Evolutionary conservation across 2,329 filamentous ascomycete genomes (phyloP), one percentile per base, ranked within the genome.

Genomic region (Sclerotiophoma versabilis): DNA sequence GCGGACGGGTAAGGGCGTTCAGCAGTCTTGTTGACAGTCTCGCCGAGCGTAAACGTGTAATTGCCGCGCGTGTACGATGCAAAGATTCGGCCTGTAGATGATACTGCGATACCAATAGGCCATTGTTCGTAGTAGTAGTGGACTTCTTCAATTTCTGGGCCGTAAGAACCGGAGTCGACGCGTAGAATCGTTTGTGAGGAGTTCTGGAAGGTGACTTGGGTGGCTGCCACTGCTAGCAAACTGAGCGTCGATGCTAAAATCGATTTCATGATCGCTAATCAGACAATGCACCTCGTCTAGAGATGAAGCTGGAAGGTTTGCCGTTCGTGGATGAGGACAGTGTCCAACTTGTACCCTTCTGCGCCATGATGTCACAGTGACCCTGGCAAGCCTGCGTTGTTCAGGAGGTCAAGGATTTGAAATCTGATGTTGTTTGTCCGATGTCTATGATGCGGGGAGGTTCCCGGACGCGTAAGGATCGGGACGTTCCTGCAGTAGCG

Each of bases 41-140:
- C 79, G 5, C 79, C 79, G 3, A 82, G 71, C 0, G 79, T 83
- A 61, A 79, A 82, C 8, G 66, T 59, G 57, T 81, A 79, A 22
- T 66, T 64, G 11, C 79, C 80, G 7, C 80, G 75, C 3, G 79
- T 81, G 61, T 81, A 82, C 54, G 79, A 80, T 19, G 77, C 79
- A 58, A 83, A 83, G 57, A 77, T 78, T 30, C 80, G 76, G 4
- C 81, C 80, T 1, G 71, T 76, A 0, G 74, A 73, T 3, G 81
- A 82, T 10, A 83, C 79, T 10, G 81, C 77, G 42, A 82, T 79
- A 6, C 80, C 74, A 23, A 77, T 78, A 9, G 69, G 78, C 74
- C 76, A 82, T 64, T 81, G 73, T 55, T 80, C 76, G 53, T 75
- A 81, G 61, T 80, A 81, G 59, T 82, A 64, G 30, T 63, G 78